phyloP scores from a whole-genome alignment of 1,139 yeast species.

The Schizosaccharomyces versatilis region DNA sequence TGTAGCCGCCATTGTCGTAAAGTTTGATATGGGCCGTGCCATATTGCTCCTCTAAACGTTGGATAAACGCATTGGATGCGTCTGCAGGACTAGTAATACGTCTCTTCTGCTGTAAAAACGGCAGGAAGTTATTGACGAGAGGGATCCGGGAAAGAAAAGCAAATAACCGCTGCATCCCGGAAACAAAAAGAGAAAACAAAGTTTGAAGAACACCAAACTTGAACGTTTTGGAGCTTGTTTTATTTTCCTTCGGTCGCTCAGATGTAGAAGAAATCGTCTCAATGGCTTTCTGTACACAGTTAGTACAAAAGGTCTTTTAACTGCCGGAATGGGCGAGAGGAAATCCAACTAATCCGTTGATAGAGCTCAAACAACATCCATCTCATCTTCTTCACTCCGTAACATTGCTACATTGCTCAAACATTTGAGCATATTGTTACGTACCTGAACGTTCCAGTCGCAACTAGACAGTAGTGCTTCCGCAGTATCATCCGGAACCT shows the following conservation, averaged over 20 bases:
- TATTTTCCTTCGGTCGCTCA: not conserved
- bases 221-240: not conserved
- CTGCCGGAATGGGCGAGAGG: no score
- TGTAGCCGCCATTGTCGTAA: slow-evolving; percentile 44
- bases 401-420: no score
- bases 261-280: not conserved
- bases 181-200: not conserved
- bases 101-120: not conserved
- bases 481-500: slow-evolving; percentile 1
- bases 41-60: slow-evolving; percentile 22
- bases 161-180: not conserved
- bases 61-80: slow-evolving; percentile 22
- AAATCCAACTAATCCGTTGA: not conserved
- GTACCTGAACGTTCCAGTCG: slow-evolving; percentile 1
- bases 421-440: not conserved
- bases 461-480: not conserved
- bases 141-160: not conserved
- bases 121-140: not conserved
- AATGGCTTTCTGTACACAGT: not conserved
- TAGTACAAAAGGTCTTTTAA: no score
- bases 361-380: not conserved
- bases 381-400: no score
- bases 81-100: slow-evolving; percentile 21
- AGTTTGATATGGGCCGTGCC: slow-evolving; percentile 14
- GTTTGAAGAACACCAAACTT: not conserved